Conservation (phyloP, 805 yeast species). For the Saturnispora besseyi region DNA sequence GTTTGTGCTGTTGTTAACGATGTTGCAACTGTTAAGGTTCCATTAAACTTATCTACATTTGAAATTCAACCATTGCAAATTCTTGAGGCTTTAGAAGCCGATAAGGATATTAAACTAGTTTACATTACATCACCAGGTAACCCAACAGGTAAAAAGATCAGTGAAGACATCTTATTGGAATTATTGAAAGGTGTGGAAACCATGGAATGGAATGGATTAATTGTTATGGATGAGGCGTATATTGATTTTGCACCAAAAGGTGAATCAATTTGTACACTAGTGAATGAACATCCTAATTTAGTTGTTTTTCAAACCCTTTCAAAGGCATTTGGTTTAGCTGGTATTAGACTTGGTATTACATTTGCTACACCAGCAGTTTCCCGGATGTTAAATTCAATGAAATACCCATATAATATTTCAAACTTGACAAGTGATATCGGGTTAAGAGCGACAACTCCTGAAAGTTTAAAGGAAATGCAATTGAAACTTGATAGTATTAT, state of each 20-base stretch:
- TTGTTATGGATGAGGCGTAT: slow-evolving; percentile 92
- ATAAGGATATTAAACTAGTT: slow-evolving; percentile 58
- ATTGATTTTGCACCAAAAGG: slow-evolving; percentile 71
- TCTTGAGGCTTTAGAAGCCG: slow-evolving; percentile 40
- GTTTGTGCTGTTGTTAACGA: slow-evolving; percentile 89
- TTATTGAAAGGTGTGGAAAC: slow-evolving; percentile 33
- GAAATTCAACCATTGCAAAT: slow-evolving; percentile 53
- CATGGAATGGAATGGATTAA: slow-evolving; percentile 58
- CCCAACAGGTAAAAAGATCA: slow-evolving; percentile 73
- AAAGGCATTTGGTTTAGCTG: slow-evolving; percentile 94
- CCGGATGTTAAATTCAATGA: slow-evolving; percentile 70
- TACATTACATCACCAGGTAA: slow-evolving; percentile 95
- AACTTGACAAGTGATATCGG: slow-evolving; percentile 73
- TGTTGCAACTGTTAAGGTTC: slow-evolving; percentile 65
- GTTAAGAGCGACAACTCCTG: slow-evolving; percentile 53
- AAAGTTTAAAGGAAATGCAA: slow-evolving; percentile 54
- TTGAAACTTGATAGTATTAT: slow-evolving; percentile 40
- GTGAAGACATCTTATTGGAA: slow-evolving; percentile 38
- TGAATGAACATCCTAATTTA: slow-evolving; percentile 70
- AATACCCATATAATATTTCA: slow-evolving; percentile 93
- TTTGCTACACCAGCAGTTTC: slow-evolving; percentile 56
- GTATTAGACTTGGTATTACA: slow-evolving; percentile 81
- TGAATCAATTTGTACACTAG: slow-evolving; percentile 67
- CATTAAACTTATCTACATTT: slow-evolving; percentile 58
- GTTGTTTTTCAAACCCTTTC: slow-evolving; percentile 89